Percentiles rank a stretch among this genome's conserved stretches.
Evolutionary conservation across 2,329 filamentous ascomycete species (phyloP).

Genomic region (Zymoseptoria tritici): DNA sequence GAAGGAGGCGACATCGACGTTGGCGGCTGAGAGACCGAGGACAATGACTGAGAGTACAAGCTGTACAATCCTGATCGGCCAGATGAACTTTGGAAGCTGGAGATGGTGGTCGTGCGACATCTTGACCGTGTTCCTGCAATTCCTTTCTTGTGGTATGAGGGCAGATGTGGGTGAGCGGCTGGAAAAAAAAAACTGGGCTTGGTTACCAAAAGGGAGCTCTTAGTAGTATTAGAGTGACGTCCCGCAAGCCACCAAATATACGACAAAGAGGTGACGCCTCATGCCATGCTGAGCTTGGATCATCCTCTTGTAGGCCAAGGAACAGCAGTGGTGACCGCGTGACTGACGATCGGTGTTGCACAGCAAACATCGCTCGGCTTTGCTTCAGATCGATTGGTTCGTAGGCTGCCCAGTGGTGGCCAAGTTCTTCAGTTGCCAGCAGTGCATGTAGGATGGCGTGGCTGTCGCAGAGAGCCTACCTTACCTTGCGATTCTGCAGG

Average conservation of each 20-base stretch:
- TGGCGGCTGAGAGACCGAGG: neutral
- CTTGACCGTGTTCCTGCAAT: neutral
- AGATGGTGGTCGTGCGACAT: neutral
- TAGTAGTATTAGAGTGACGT: neutral
- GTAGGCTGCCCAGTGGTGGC: neutral
- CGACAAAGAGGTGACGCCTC: neutral
- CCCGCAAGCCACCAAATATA: neutral
- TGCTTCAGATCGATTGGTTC: neutral
- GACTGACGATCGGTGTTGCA: neutral
- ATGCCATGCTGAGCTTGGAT: neutral
- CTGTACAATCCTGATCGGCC: neutral
- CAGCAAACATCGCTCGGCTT: neutral
- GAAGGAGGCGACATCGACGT: neutral
- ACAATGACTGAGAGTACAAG: neutral
- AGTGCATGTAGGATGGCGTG: neutral
- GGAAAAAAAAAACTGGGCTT: neutral
- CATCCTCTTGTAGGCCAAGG: neutral
- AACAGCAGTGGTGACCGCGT: neutral
- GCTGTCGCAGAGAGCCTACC: neutral
- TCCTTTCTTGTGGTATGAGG: neutral
- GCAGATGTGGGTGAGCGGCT: neutral
- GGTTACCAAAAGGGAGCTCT: neutral
- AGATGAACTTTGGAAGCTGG: neutral
- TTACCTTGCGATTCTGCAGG: neutral
- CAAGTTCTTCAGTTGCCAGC: neutral